A percentile compares a stretch with the other conserved stretches of the same genome.
Conservation (phyloP, 805 yeast genomes). For the Babjeviella inositovora region DNA sequence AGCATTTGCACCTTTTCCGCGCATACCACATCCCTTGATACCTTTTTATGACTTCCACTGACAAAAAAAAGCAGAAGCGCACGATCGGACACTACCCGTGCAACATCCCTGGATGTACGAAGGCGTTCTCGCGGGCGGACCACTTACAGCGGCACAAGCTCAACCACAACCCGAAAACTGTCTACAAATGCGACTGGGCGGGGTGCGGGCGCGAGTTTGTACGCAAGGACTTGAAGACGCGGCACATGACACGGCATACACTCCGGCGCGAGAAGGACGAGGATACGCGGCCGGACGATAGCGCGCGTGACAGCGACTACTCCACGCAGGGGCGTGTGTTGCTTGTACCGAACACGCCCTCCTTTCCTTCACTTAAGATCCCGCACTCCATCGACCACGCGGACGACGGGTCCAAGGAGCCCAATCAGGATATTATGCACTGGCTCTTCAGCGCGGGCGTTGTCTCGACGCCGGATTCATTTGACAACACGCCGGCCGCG, state of each 20-base stretch:
- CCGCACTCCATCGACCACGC: conserved; percentile 1
- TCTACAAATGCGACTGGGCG: conserved; percentile 30
- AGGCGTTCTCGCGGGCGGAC: conserved; percentile 42
- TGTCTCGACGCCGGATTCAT: no score
- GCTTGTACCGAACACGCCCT: background rate
- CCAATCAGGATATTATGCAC: conserved; percentile 6
- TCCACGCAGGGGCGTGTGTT: conserved; percentile 1
- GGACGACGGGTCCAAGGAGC: background rate
- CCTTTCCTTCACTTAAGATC: conserved; percentile 1
- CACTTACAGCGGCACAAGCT: conserved; percentile 50
- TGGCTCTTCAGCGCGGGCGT: no score
- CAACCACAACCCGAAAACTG: conserved; percentile 36
- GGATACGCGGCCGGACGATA: conserved; percentile 2
- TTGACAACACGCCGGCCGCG: no score
- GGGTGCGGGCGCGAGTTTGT: conserved; percentile 48
- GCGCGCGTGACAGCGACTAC: background rate
- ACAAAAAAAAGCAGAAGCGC: conserved; percentile 8
- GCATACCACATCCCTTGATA: conserved; percentile 1
- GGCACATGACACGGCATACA: conserved; percentile 29
- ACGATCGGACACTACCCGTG: conserved; percentile 18
- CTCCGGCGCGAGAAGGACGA: conserved; percentile 9
- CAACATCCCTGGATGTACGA: conserved; percentile 31
- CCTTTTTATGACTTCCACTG: background rate
- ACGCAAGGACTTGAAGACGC: conserved; percentile 32
- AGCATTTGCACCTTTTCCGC: background rate